A percentile compares a stretch with the other conserved stretches of the same genome.
Conservation (phyloP, 768 basidiomycete species). For the Rhizopogon roseolus region DNA sequence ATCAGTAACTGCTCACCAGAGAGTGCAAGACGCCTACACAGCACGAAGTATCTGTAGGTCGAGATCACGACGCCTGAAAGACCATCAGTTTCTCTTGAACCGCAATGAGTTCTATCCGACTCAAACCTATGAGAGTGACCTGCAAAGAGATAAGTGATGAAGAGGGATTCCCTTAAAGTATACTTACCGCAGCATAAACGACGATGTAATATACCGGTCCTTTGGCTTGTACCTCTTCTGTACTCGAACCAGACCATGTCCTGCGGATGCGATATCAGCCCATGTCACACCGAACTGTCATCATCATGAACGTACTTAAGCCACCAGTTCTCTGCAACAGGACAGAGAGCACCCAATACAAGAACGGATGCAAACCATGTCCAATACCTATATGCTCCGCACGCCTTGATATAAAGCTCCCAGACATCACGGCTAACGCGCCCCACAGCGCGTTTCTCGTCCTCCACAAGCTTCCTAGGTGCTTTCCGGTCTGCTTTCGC, state of each 20-base stretch:
- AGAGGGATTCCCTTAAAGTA: neutral
- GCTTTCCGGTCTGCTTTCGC: constrained; percentile 38
- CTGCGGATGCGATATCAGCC: constrained; percentile 24
- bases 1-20: constrained; percentile 2
- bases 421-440: constrained; percentile 65
- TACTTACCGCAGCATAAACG: constrained; percentile 62
- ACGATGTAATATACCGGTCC: constrained; percentile 43
- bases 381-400: constrained; percentile 55
- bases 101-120: neutral
- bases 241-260: constrained; percentile 53
- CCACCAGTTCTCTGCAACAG: constrained; percentile 74
- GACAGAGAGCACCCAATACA: constrained; percentile 53
- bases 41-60: constrained; percentile 58
- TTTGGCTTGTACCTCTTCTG: constrained; percentile 33
- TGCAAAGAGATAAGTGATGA: constrained; percentile 23
- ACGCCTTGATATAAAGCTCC: constrained; percentile 50
- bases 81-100: constrained; percentile 6
- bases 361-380: constrained; percentile 46
- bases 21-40: constrained; percentile 45
- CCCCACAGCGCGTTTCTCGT: constrained; percentile 72
- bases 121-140: constrained; percentile 28
- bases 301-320: constrained; percentile 34
- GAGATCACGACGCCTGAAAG: constrained; percentile 44
- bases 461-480: constrained; percentile 82
- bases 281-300: constrained; percentile 3